Conservation (phyloP, 2,329 filamentous ascomycete genomes). For the Botrytis tulipae region DNA sequence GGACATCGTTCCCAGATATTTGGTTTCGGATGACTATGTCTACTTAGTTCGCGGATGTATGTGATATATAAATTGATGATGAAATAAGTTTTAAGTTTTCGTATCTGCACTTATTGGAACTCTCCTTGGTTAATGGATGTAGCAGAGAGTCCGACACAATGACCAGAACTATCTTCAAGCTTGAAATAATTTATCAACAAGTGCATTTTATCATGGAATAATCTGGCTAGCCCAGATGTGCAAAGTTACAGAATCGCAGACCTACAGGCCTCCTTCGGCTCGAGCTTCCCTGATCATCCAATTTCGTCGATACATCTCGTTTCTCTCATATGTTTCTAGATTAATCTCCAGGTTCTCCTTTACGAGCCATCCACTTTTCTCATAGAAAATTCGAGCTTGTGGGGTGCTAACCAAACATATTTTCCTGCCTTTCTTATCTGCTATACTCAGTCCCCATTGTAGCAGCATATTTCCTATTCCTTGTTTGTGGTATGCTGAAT, state of each 20-base stretch:
- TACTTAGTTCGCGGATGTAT: neutral
- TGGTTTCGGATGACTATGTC: neutral
- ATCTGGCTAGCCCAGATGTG: neutral
- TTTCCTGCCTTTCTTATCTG: constrained; percentile 21
- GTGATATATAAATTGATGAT: neutral
- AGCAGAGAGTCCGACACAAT: neutral
- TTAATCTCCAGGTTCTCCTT: constrained; percentile 29
- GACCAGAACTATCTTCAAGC: no score
- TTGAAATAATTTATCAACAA: neutral
- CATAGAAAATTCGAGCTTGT: constrained; percentile 27
- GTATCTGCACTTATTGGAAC: neutral
- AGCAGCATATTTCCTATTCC: constrained; percentile 28
- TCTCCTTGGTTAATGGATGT: neutral
- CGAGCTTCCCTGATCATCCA: constrained; percentile 27
- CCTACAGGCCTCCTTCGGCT: neutral
- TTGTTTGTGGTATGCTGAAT: constrained; percentile 25
- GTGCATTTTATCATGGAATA: neutral
- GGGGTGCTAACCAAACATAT: constrained; percentile 30
- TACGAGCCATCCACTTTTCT: constrained; percentile 35
- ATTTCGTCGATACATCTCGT: constrained; percentile 24
- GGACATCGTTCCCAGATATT: no score
- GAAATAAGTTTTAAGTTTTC: neutral
- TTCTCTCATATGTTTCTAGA: constrained; percentile 26
- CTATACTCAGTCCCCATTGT: constrained; percentile 22
- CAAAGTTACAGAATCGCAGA: neutral